phyloP scores from a whole-genome alignment of 305 asterid species.

The Fraxinus sp. region DNA sequence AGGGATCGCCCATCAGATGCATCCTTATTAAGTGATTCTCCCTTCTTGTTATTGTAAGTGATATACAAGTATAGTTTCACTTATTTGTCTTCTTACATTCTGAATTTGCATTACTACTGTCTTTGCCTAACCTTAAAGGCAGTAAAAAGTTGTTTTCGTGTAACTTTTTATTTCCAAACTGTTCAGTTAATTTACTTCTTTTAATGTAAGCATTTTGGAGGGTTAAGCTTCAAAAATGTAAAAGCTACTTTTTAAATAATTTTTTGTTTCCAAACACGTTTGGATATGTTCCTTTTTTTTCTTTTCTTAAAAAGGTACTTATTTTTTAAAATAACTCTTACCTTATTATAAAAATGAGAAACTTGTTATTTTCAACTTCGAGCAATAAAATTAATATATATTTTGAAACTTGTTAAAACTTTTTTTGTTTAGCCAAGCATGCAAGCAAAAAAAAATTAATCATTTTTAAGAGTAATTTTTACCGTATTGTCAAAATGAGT shows the following conservation, averaged over 20 bases:
- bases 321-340: not conserved
- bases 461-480: not conserved
- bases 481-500: not conserved
- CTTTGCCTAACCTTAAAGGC: not conserved
- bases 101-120: not conserved
- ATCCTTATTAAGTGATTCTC: constrained; percentile 65
- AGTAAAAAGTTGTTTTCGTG: not conserved
- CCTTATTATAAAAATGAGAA: no score
- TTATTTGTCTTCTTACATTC: not conserved
- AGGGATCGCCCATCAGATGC: constrained; percentile 95
- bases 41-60: not conserved
- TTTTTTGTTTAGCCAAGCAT: not conserved
- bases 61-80: not conserved
- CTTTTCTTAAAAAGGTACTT: no score
- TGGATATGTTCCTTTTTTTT: not conserved
- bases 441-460: not conserved
- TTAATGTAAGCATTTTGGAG: not conserved
- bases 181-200: not conserved
- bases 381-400: not conserved
- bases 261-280: not conserved
- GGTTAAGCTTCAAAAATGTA: not conserved
- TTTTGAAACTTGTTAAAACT: not conserved
- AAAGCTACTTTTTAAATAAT: not conserved
- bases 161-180: not conserved
- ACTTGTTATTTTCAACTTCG: not conserved